Conservation (phyloP, 306 rosid genomes). For the Prinsepia uniflora region DNA sequence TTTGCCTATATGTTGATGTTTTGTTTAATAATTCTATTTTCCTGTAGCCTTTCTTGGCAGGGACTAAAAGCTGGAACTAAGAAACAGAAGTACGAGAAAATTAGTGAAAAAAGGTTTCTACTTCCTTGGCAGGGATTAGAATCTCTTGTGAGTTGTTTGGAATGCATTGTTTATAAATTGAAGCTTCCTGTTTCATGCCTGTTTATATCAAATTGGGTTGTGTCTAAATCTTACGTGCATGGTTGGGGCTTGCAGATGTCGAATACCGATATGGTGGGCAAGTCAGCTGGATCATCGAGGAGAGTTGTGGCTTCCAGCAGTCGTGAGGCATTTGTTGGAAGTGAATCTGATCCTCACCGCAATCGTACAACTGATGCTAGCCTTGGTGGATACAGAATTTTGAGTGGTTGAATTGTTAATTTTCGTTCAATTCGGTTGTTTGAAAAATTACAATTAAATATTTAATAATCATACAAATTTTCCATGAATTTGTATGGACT, state of each 20-base stretch:
- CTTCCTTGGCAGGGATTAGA: too few relatives aligned
- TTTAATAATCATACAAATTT: too few relatives aligned
- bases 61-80: conserved; percentile 96
- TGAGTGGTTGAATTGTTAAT: too few relatives aligned
- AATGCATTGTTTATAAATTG: too few relatives aligned
- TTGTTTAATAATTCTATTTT: conserved; percentile 27
- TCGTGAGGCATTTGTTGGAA: conserved; percentile 61
- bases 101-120: too few relatives aligned
- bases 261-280: conserved; percentile 51
- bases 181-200: not conserved
- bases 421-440: too few relatives aligned
- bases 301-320: conserved; percentile 75
- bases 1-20: conserved; percentile 16
- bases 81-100: too few relatives aligned
- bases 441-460: too few relatives aligned
- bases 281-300: conserved; percentile 78
- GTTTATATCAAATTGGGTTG: not conserved
- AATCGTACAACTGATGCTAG: conserved; percentile 62
- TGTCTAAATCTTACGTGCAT: conserved; percentile 3
- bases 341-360: conserved; percentile 66
- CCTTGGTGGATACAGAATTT: conserved; percentile 61
- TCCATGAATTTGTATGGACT: too few relatives aligned
- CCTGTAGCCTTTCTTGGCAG: conserved; percentile 93
- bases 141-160: too few relatives aligned
- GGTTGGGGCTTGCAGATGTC: conserved; percentile 46